phyloP scores from a whole-genome alignment of 371 early-diverging fungal species.

The Lichtheimia hyalospora region DNA sequence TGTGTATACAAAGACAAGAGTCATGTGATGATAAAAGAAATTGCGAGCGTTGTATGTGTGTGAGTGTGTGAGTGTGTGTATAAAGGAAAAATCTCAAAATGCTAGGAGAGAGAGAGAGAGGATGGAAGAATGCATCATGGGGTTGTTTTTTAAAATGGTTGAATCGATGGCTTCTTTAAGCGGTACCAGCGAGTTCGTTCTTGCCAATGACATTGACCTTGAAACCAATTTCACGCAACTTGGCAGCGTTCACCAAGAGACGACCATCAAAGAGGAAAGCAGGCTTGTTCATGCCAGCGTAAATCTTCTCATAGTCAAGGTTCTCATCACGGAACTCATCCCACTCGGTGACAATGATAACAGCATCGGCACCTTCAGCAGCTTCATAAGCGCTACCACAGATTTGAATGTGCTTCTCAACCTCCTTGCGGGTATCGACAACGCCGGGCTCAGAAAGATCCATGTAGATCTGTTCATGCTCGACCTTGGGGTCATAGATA shows the following conservation, averaged over 20 bases:
- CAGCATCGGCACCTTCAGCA: constrained; percentile 74
- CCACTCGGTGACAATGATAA: constrained; percentile 92
- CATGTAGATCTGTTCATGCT: constrained; percentile 74
- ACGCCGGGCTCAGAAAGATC: constrained; percentile 79
- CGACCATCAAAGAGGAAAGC: constrained; percentile 95
- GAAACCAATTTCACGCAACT: constrained; percentile 84
- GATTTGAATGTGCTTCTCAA: constrained; percentile 68
- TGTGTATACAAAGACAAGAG: no score
- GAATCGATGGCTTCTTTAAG: constrained; percentile 16
- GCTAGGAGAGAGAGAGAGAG: no score
- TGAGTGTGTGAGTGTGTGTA: no score
- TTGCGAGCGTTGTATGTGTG: no score
- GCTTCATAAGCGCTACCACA: constrained; percentile 68
- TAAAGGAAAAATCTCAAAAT: no score
- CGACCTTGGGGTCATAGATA: constrained; percentile 94
- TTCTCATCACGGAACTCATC: constrained; percentile 80
- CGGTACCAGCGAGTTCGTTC: constrained; percentile 55
- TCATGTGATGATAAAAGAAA: no score
- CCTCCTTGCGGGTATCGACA: constrained; percentile 58
- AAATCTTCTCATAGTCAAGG: constrained; percentile 75
- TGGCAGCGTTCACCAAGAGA: constrained; percentile 73
- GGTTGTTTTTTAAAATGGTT: no score
- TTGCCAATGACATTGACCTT: constrained; percentile 83
- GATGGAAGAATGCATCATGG: no score
- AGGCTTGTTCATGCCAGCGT: constrained; percentile 80